phyloP scores from a whole-genome alignment of 257 asterid species.

The Nicotiana paniculata region DNA sequence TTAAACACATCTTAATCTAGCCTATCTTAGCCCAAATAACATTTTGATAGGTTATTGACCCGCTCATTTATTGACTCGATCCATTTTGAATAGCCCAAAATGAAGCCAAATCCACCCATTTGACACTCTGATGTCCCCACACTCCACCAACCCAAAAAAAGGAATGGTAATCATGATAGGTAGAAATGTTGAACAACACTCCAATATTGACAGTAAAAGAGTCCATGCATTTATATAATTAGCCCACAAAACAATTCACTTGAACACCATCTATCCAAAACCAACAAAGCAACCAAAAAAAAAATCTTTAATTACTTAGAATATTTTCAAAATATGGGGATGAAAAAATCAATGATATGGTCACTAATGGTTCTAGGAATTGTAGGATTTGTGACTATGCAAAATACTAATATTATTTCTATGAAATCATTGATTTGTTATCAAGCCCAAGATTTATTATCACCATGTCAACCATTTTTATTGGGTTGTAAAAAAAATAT shows the following conservation, averaged over 20 bases:
- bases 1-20: too few species aligned
- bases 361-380: neutral
- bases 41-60: too few species aligned
- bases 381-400: neutral
- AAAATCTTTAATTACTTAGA: too few species aligned
- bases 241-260: neutral
- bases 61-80: too few species aligned
- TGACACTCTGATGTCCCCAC: neutral
- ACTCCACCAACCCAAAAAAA: neutral
- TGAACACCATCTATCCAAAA: neutral
- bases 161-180: neutral
- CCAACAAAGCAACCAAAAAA: neutral
- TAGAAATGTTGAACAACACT: neutral
- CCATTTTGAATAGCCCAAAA: too few species aligned
- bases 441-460: constrained; percentile 3
- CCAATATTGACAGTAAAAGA: neutral
- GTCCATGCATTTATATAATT: neutral
- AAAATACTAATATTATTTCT: neutral
- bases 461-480: constrained; percentile 19
- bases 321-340: neutral
- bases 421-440: neutral
- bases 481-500: neutral
- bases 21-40: too few species aligned
- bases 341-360: neutral
- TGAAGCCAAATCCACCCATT: too few species aligned